Percentiles rank a stretch among this genome's conserved stretches.
Evolutionary conservation across 208 protist genomes (phyloP).

Genomic region (Wallacemonas sp.): DNA sequence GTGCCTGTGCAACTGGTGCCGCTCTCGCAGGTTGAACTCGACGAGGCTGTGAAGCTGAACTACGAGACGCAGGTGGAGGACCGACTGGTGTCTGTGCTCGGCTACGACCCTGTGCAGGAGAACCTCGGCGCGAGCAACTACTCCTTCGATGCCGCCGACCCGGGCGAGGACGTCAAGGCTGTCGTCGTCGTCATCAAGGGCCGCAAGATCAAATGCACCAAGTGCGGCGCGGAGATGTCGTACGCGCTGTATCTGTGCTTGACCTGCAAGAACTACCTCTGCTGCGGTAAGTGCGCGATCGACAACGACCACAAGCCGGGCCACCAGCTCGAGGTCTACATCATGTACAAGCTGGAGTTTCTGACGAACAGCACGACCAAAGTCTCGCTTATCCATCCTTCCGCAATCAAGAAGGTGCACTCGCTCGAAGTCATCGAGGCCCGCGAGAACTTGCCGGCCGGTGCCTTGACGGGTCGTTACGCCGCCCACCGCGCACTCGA

Average conservation of each 20-base stretch:
- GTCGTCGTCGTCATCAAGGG: conserved; percentile 36
- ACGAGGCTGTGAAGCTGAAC: conserved; percentile 40
- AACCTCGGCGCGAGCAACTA: conserved; percentile 17
- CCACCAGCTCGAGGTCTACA: conserved; percentile 61
- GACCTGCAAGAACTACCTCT: conserved; percentile 48
- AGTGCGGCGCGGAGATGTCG: conserved; percentile 57
- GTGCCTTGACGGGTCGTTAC: conserved; percentile 47
- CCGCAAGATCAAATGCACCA: conserved; percentile 52
- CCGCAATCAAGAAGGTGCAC: conserved; percentile 54
- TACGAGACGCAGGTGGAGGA: conserved; percentile 52
- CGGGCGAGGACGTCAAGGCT: conserved; percentile 15
- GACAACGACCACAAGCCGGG: conserved; percentile 52
- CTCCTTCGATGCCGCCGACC: conserved; percentile 3
- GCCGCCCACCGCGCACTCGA: conserved; percentile 13
- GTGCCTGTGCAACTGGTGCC: conserved; percentile 27
- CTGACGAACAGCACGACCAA: conserved; percentile 26
- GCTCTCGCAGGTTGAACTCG: conserved; percentile 42
- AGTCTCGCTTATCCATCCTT: conserved; percentile 52
- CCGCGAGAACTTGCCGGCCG: conserved; percentile 63
- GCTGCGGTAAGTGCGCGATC: conserved; percentile 79
- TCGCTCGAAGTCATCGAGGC: conserved; percentile 77
- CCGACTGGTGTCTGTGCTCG: conserved; percentile 56
- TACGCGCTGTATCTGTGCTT: conserved; percentile 66
- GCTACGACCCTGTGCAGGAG: conserved; percentile 52
- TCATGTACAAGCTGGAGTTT: conserved; percentile 67